Conservation (phyloP, 352 stramenopile genomes). For the Phytopythium litorale region DNA sequence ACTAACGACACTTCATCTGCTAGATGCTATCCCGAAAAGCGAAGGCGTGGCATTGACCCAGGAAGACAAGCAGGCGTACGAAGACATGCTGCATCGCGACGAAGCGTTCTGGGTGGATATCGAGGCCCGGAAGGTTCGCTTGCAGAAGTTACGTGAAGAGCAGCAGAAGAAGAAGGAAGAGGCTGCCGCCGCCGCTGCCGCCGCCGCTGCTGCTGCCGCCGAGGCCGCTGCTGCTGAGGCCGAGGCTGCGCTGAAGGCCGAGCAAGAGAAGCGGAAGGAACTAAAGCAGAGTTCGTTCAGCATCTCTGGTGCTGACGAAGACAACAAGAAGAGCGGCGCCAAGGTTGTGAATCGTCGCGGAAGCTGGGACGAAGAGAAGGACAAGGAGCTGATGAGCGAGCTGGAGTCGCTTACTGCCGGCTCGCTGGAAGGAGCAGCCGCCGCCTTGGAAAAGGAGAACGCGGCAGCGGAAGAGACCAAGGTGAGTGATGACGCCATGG, state of each 20-base stretch:
- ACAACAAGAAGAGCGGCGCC: conserved; percentile 24
- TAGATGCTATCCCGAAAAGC: conserved; percentile 30
- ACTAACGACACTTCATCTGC: not conserved
- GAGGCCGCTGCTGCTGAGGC: conserved; percentile 33
- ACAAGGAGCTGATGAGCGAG: conserved; percentile 85
- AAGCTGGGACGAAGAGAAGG: conserved; percentile 83
- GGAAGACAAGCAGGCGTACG: conserved; percentile 80
- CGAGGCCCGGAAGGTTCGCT: conserved; percentile 65
- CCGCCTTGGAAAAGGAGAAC: conserved; percentile 43
- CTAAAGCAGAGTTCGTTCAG: conserved; percentile 63
- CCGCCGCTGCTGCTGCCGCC: conserved; percentile 31
- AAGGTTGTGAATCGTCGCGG: conserved; percentile 53
- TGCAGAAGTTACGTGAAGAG: conserved; percentile 72
- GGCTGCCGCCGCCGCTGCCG: conserved; percentile 49
- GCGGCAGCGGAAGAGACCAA: conserved; percentile 9
- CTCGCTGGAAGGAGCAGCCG: conserved; percentile 42
- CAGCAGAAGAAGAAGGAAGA: conserved; percentile 63
- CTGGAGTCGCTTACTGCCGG: conserved; percentile 73
- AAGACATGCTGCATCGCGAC: conserved; percentile 86
- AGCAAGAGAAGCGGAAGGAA: conserved; percentile 27
- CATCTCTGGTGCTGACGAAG: conserved; percentile 64
- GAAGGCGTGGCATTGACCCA: conserved; percentile 75
- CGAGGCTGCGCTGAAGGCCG: conserved; percentile 32
- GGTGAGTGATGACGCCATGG: conserved; percentile 28
- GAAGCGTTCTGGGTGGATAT: conserved; percentile 87